Base-by-base conservation (phyloP, 345 rosid species). In the Populus tremula region DNA sequence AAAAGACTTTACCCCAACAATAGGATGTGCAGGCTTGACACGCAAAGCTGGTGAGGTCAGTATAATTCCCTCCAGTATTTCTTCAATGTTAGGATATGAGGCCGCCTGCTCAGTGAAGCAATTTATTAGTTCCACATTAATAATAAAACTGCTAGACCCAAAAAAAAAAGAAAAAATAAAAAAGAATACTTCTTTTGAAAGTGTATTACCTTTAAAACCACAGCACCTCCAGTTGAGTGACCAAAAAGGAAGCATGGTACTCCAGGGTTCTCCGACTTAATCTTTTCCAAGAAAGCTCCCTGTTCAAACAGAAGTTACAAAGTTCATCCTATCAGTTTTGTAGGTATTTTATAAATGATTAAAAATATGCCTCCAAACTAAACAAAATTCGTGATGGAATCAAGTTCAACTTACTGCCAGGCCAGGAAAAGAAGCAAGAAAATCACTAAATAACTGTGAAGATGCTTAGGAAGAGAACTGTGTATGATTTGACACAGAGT, bases 171-270 rank as follows among this genome's bases (percentile, higher is more conserved):
- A n/a, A n/a, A n/a, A n/a, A n/a, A n/a, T n/a, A n/a, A 56, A 31
- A 13, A 23, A 70, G 9, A 4, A 39, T 38, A 53, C 0, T 43
- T 8, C 70, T 17, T 69, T 20, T 41, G 20, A 14, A 1, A 3
- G 5, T n/a, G n/a, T 8, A n/a, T 71, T 79, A 91, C 98, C 93
- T 96, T 96, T 80, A 96, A 86, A 82, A 96, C 99, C 70, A 94
- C 98, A 73, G 99, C 94, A 76, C 99, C 99, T 81, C 99, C 98
- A 0, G 98, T 94, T 45, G 97, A 96, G 76, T 96, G 99, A 82
- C 99, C 99, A 81, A 93, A 27, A 50, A 96, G 98, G 82, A 96
- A 96, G 86, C 99, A 96, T 27, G 97, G 97, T 27, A 91, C 79
- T n/a, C 89, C 93, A 0, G 94, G 97, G 79, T 96, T 84, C 66